Conservation (phyloP, 2,329 filamentous ascomycete genomes). For the Malbranchea zuffiana region DNA sequence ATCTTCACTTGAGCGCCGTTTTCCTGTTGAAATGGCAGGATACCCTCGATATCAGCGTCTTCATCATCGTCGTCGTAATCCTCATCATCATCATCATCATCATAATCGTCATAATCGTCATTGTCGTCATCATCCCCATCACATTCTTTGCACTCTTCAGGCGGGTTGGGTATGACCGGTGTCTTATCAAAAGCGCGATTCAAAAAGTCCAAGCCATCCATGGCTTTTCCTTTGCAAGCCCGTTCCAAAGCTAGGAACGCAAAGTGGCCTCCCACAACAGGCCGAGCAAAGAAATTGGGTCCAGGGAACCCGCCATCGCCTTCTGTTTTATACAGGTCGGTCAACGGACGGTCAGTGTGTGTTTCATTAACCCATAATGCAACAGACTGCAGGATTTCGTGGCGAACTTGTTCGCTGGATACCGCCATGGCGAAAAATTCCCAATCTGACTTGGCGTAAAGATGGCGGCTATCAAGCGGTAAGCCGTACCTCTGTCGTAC, state of each 20-base stretch:
- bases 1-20: conserved; percentile 8
- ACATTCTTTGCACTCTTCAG: background rate
- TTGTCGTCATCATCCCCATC: background rate
- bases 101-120: conserved; percentile 1
- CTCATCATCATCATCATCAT: conserved; percentile 5
- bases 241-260: conserved; percentile 71
- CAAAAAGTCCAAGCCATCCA: conserved; percentile 44
- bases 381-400: conserved; percentile 61
- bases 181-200: conserved; percentile 15
- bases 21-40: background rate
- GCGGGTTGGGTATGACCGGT: conserved; percentile 11
- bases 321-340: conserved; percentile 74
- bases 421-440: conserved; percentile 80
- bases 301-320: conserved; percentile 64
- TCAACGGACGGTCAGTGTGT: conserved; percentile 61
- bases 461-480: conserved; percentile 67
- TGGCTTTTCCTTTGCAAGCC: conserved; percentile 61
- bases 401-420: conserved; percentile 54
- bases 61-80: conserved; percentile 1
- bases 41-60: background rate
- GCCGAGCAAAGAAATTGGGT: conserved; percentile 65
- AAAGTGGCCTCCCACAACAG: conserved; percentile 78
- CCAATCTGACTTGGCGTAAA: conserved; percentile 87
- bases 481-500: conserved; percentile 74
- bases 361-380: conserved; percentile 80